phyloP scores from a whole-genome alignment of 2,329 filamentous ascomycete species.

The Nothophaeocryptopus gaeumannii region DNA sequence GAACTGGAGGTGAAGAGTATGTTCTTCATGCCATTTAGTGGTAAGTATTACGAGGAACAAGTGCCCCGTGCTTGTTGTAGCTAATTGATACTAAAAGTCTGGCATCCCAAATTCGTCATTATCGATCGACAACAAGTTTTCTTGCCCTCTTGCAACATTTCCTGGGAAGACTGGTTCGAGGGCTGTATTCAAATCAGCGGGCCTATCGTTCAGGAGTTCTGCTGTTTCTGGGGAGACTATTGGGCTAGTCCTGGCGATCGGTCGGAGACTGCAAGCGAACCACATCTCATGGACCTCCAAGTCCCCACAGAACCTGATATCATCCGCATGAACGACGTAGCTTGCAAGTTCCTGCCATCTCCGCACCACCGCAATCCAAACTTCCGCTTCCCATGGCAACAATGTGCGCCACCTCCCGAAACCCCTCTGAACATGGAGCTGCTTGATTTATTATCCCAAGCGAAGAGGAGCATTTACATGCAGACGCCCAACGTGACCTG shows the following conservation, averaged over 20 bases:
- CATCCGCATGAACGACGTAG: slow-evolving; percentile 31
- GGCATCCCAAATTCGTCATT: slow-evolving; percentile 81
- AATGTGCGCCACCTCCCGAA: slow-evolving; percentile 50
- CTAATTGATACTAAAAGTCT: no score
- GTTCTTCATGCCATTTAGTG: slow-evolving; percentile 73
- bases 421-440: slow-evolving; percentile 68
- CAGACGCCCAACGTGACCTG: slow-evolving; percentile 78
- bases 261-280: neutral
- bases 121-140: slow-evolving; percentile 66
- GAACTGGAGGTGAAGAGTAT: slow-evolving; percentile 71
- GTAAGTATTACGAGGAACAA: no score
- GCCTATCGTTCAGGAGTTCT: slow-evolving; percentile 58
- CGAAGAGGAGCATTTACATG: slow-evolving; percentile 61
- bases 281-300: neutral
- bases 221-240: slow-evolving; percentile 65
- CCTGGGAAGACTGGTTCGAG: slow-evolving; percentile 86
- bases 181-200: slow-evolving; percentile 68
- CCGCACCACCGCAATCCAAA: slow-evolving; percentile 67
- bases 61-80: no score
- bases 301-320: neutral
- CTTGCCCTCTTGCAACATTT: slow-evolving; percentile 78
- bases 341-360: slow-evolving; percentile 68
- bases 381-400: slow-evolving; percentile 58
- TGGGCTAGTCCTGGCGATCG: slow-evolving; percentile 53
- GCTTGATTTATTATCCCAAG: slow-evolving; percentile 58